Percentiles rank a stretch among this genome's conserved stretches.
Evolutionary conservation across 768 basidiomycete genomes (phyloP).

Genomic region (Podaxis rugospora): DNA sequence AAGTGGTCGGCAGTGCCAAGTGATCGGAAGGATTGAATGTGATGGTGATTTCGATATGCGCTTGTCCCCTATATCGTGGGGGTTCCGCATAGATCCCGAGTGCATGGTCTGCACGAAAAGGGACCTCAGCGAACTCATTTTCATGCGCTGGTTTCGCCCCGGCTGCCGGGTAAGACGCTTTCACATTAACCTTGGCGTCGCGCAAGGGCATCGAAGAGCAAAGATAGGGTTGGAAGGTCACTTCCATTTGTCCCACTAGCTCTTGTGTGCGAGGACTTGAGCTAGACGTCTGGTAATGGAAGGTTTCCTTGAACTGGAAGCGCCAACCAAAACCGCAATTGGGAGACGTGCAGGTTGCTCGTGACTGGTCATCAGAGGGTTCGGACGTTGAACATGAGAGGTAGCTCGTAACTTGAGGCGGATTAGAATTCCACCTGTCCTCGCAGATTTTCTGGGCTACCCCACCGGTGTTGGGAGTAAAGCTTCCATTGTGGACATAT

Average conservation of each 20-base stretch:
- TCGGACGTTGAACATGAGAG: not conserved
- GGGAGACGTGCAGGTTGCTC: not conserved
- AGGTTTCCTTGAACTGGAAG: not conserved
- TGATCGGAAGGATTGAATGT: not conserved
- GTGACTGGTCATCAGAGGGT: not conserved
- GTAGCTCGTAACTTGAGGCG: conserved; percentile 2
- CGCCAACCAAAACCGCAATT: conserved; percentile 7
- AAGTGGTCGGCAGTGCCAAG: not conserved
- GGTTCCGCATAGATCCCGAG: conserved; percentile 2
- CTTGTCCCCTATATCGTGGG: not conserved
- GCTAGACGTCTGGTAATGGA: not conserved
- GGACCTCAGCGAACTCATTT: not conserved
- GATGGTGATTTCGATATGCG: not conserved
- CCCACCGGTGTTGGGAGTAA: too few relatives aligned
- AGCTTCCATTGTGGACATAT: too few relatives aligned
- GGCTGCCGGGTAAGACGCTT: not conserved
- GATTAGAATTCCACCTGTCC: not conserved
- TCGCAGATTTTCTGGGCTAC: not conserved
- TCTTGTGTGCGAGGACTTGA: not conserved
- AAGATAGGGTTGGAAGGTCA: not conserved
- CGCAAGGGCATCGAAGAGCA: not conserved
- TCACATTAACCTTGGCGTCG: not conserved
- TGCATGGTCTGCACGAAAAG: not conserved
- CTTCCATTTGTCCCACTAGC: not conserved
- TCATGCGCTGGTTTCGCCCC: not conserved